A percentile compares a stretch with the other conserved stretches of the same genome.
These are phyloP conservation scores for Penicillium expansum DNA, from an alignment of 2,329 filamentous ascomycete species.

Conservation along the genomic window DNA sequence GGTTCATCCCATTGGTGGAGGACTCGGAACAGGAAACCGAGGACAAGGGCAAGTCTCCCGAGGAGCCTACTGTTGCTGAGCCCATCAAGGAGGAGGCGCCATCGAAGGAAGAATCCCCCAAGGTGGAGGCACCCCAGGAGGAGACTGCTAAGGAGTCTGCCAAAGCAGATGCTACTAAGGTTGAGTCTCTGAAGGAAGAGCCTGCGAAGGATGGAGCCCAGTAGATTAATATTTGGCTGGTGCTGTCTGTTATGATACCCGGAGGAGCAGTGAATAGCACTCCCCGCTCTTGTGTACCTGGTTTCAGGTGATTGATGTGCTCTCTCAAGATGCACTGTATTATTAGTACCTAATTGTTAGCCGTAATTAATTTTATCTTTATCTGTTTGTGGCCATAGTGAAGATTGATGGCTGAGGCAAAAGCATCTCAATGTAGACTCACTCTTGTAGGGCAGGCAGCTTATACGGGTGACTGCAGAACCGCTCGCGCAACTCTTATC, in stretches of 20 bases:
- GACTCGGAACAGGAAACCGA: conserved; percentile 13
- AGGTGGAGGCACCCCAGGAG: conserved; percentile 7
- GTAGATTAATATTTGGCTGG: conserved; percentile 8
- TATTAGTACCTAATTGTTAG: background rate
- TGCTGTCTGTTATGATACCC: conserved; percentile 26
- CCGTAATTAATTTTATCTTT: background rate
- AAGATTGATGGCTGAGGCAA: background rate
- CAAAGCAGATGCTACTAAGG: conserved; percentile 9
- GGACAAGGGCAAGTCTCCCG: conserved; percentile 4
- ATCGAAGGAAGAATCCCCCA: background rate
- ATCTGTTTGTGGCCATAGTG: background rate
- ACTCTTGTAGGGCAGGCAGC: background rate
- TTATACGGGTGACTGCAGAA: conserved; percentile 12
- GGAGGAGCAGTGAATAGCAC: conserved; percentile 14
- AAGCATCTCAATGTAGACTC: background rate
- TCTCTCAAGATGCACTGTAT: background rate
- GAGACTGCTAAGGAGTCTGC: conserved; percentile 15
- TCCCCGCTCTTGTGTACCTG: conserved; percentile 18
- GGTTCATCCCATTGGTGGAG: conserved; percentile 33
- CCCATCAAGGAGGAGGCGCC: conserved; percentile 8
- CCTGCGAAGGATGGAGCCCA: conserved; percentile 16
- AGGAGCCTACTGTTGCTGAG: conserved; percentile 6
- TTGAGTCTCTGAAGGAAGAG: conserved; percentile 16
- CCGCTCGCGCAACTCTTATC: conserved; percentile 23
- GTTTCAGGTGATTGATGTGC: conserved; percentile 5